phyloP scores from a whole-genome alignment of 2,329 filamentous ascomycete genomes.

The Venturia pyrina region DNA sequence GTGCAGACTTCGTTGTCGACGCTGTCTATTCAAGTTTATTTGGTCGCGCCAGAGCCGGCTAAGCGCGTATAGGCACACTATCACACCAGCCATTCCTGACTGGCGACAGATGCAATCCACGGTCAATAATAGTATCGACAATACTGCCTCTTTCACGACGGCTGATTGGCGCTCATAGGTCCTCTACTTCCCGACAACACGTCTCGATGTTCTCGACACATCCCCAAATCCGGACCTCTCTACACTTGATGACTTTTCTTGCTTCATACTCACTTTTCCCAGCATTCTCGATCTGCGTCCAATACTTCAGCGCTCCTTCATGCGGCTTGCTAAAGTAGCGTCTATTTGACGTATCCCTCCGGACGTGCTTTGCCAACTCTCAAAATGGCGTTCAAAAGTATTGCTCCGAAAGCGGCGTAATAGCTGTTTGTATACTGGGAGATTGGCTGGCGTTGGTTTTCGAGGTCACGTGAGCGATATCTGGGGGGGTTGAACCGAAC shows the following conservation, averaged over 20 bases:
- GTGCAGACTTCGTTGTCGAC: slow-evolving; percentile 91
- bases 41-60: slow-evolving; percentile 74
- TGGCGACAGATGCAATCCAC: background rate
- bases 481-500: background rate
- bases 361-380: background rate
- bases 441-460: background rate
- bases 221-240: background rate
- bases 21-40: slow-evolving; percentile 98
- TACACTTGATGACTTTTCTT: background rate
- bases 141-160: slow-evolving; percentile 1
- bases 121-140: slow-evolving; percentile 7
- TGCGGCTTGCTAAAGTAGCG: background rate
- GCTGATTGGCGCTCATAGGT: slow-evolving; percentile 6
- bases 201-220: background rate
- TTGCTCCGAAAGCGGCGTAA: background rate
- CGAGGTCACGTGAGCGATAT: background rate
- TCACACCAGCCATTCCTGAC: background rate
- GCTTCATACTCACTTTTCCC: background rate
- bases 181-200: background rate
- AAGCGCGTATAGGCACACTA: slow-evolving; percentile 20
- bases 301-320: background rate
- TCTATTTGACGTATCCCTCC: background rate
- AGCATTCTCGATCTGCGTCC: background rate
- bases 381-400: background rate
- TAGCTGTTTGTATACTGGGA: background rate